Evolutionary conservation across 2,329 filamentous ascomycete genomes (phyloP).

Genomic region (Neospermospora avenae): DNA sequence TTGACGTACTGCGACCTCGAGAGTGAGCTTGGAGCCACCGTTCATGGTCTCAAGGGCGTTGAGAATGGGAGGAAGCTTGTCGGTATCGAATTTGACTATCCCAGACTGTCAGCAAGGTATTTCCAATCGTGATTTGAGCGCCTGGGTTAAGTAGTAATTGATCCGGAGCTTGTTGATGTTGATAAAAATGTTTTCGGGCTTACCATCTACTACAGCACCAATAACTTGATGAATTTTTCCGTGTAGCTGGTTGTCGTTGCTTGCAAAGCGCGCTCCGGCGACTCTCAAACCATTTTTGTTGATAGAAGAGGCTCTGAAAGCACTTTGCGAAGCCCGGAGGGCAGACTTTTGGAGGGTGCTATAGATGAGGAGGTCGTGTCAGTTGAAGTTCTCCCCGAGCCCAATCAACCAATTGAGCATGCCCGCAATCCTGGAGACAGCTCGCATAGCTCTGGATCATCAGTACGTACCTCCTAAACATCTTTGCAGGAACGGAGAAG

Average conservation of each 20-base stretch:
- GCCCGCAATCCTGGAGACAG: slow-evolving; percentile 13
- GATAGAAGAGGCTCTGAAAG: slow-evolving; percentile 51
- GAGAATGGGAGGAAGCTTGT: slow-evolving; percentile 93
- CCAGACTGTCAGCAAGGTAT: slow-evolving; percentile 34
- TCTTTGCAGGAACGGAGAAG: slow-evolving; percentile 68
- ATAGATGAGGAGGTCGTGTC: slow-evolving; percentile 37
- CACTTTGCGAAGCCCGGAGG: slow-evolving; percentile 56
- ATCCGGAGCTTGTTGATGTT: slow-evolving; percentile 27
- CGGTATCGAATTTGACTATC: slow-evolving; percentile 92
- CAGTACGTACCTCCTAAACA: slow-evolving; percentile 75
- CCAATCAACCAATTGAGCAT: slow-evolving; percentile 41
- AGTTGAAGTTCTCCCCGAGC: slow-evolving; percentile 30
- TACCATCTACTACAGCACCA: slow-evolving; percentile 98
- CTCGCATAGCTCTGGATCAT: slow-evolving; percentile 33
- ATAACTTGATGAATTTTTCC: slow-evolving; percentile 82
- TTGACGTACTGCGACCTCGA: slow-evolving; percentile 86
- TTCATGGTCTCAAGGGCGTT: slow-evolving; percentile 93
- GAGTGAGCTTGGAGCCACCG: slow-evolving; percentile 87
- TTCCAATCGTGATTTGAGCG: slow-evolving; percentile 19
- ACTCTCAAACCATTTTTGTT: slow-evolving; percentile 48
- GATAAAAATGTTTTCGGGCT: slow-evolving; percentile 45
- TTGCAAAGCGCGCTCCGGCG: slow-evolving; percentile 51
- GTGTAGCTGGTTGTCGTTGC: slow-evolving; percentile 53
- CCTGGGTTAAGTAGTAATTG: slow-evolving; percentile 10
- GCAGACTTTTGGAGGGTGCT: slow-evolving; percentile 67